A percentile compares a stretch with the other conserved stretches of the same genome.
phyloP scores from a whole-genome alignment of 1,139 yeast species.

The Geotrichum reessii region DNA sequence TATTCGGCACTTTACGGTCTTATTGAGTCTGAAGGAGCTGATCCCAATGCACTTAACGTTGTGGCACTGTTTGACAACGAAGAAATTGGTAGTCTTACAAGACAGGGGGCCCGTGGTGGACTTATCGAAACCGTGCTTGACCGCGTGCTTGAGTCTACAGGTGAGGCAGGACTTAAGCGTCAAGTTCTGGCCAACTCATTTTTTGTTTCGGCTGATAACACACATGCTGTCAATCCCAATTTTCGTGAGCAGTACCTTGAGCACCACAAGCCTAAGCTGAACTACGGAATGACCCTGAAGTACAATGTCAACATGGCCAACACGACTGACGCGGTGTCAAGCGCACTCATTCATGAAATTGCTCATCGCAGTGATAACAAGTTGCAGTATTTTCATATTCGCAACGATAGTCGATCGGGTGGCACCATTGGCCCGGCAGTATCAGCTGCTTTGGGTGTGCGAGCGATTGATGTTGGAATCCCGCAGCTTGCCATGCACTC shows the following conservation, averaged over 20 bases:
- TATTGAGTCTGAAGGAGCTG: constrained; percentile 46
- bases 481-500: constrained; percentile 81
- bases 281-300: constrained; percentile 61
- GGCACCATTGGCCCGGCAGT: constrained; percentile 77
- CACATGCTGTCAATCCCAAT: constrained; percentile 93
- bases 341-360: constrained; percentile 53
- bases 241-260: constrained; percentile 57
- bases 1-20: constrained; percentile 69
- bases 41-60: constrained; percentile 56
- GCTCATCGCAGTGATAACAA: constrained; percentile 42
- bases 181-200: constrained; percentile 54
- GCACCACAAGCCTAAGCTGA: constrained; percentile 64
- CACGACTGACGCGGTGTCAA: constrained; percentile 64
- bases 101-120: constrained; percentile 91
- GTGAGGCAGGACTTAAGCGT: constrained; percentile 41
- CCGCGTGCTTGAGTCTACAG: constrained; percentile 56
- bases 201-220: constrained; percentile 83
- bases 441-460: constrained; percentile 60
- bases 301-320: constrained; percentile 65
- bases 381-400: constrained; percentile 48
- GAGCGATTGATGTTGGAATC: constrained; percentile 71
- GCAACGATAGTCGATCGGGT: constrained; percentile 69
- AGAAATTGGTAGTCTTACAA: constrained; percentile 81
- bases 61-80: constrained; percentile 87
- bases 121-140: constrained; percentile 71